These are phyloP conservation scores for Cyathus striatus DNA, from an alignment of 768 basidiomycete species.

Conservation along the genomic window DNA sequence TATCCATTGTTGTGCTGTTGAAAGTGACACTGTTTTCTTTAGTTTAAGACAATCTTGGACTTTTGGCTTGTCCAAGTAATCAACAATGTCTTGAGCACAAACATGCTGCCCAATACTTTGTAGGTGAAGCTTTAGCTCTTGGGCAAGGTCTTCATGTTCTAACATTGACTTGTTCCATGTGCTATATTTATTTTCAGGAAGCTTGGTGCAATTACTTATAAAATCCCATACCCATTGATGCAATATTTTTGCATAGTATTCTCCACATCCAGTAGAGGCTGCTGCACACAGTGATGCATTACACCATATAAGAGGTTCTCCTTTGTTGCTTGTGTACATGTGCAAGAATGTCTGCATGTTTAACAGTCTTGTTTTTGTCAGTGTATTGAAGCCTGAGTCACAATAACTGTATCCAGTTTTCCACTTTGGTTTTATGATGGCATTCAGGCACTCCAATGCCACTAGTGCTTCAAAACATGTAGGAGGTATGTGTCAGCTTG, in stretches of 20 bases:
- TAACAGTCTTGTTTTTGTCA: constrained; percentile 10
- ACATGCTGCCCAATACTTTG: constrained; percentile 19
- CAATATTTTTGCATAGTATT: constrained; percentile 12
- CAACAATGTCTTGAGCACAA: constrained; percentile 13
- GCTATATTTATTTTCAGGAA: constrained; percentile 20
- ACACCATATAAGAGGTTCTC: constrained; percentile 14
- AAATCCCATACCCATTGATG: constrained; percentile 11
- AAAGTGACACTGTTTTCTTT: constrained; percentile 10
- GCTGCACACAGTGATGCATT: constrained; percentile 14
- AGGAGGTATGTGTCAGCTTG: too few species aligned
- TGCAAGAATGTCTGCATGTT: constrained; percentile 13
- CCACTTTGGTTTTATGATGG: not conserved
- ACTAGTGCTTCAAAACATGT: not conserved
- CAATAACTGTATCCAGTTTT: constrained; percentile 9
- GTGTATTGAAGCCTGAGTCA: constrained; percentile 8
- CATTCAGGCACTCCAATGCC: not conserved
- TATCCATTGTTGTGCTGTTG: constrained; percentile 17
- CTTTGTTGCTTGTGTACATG: constrained; percentile 9
- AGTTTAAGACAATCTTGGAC: constrained; percentile 7
- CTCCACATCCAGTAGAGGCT: constrained; percentile 10
- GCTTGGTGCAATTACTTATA: constrained; percentile 10
- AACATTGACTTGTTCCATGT: too few species aligned
- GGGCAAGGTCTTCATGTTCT: constrained; percentile 20
- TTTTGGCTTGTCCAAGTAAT: constrained; percentile 12
- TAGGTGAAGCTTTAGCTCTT: constrained; percentile 17